Percentiles rank a stretch among this genome's conserved stretches.
Evolutionary conservation across 345 rosid genomes (phyloP).

Genomic region (Fremontodendron californicum): DNA sequence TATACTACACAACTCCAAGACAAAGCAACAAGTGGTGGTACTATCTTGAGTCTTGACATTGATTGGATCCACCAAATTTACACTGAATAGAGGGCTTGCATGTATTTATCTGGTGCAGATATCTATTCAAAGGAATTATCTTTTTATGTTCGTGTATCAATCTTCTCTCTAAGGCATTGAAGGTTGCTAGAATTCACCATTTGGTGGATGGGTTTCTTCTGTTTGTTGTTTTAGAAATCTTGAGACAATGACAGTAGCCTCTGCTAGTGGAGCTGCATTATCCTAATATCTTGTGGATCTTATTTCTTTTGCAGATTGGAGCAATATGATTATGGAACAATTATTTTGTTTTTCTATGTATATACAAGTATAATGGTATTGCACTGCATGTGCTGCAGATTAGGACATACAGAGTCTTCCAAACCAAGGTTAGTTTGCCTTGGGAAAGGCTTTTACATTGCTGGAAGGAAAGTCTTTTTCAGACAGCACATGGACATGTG

Average conservation of each 20-base stretch:
- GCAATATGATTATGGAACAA: not conserved
- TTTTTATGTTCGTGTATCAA: conserved; percentile 5
- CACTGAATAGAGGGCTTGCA: conserved; percentile 11
- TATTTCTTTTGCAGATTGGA: not conserved
- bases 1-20: conserved; percentile 11
- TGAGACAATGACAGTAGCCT: not conserved
- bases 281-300: not conserved
- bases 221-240: not conserved
- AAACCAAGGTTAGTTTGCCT: conserved; percentile 16
- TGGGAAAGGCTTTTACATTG: conserved; percentile 12
- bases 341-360: not conserved
- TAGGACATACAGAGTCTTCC: conserved; percentile 26
- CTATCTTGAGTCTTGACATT: not conserved
- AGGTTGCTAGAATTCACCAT: not conserved
- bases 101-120: conserved; percentile 16
- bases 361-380: conserved; percentile 16
- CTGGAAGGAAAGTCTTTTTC: conserved; percentile 32
- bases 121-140: conserved; percentile 9
- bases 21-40: conserved; percentile 8
- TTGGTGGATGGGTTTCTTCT: not conserved
- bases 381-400: conserved; percentile 30
- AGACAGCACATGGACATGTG: conserved; percentile 65
- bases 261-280: conserved; percentile 7
- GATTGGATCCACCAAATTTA: conserved; percentile 11
- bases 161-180: conserved; percentile 9